A percentile compares a stretch with the other conserved stretches of the same genome.
Evolutionary conservation across 805 yeast species (phyloP).

Genomic region (Ogataea nonfermentans): DNA sequence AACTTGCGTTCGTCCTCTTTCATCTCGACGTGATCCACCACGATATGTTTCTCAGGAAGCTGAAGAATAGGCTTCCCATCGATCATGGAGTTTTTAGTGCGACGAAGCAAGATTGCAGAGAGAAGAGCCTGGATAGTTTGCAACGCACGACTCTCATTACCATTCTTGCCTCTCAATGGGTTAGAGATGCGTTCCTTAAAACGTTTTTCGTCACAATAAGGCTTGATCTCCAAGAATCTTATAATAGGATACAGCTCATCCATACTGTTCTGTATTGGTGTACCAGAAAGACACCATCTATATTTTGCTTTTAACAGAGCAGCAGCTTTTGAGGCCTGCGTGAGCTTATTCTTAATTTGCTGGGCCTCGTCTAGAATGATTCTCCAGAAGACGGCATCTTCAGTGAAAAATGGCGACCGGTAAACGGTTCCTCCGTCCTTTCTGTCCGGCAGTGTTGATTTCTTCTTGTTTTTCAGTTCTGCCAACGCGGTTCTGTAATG

Average conservation of each 20-base stretch:
- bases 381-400: constrained; percentile 50
- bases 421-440: constrained; percentile 42
- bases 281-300: constrained; percentile 55
- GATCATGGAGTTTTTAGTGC: constrained; percentile 67
- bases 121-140: constrained; percentile 64
- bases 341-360: constrained; percentile 47
- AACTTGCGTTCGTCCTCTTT: constrained; percentile 51
- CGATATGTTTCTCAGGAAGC: constrained; percentile 62
- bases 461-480: constrained; percentile 27
- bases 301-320: constrained; percentile 39
- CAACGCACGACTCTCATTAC: constrained; percentile 38
- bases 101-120: constrained; percentile 69
- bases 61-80: constrained; percentile 77
- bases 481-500: constrained; percentile 46
- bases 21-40: constrained; percentile 48
- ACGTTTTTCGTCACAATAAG: constrained; percentile 58
- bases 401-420: constrained; percentile 60
- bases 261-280: constrained; percentile 57
- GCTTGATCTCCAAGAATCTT: constrained; percentile 52
- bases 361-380: constrained; percentile 59
- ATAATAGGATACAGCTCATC: constrained; percentile 53
- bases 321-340: constrained; percentile 48
- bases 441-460: constrained; percentile 34
- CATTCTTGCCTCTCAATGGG: constrained; percentile 46
- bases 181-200: constrained; percentile 56